Evolutionary conservation across 169 alveolate genomes (phyloP), one percentile per base, ranked within the genome.

Genomic region (Cryptosporidium bovis): DNA sequence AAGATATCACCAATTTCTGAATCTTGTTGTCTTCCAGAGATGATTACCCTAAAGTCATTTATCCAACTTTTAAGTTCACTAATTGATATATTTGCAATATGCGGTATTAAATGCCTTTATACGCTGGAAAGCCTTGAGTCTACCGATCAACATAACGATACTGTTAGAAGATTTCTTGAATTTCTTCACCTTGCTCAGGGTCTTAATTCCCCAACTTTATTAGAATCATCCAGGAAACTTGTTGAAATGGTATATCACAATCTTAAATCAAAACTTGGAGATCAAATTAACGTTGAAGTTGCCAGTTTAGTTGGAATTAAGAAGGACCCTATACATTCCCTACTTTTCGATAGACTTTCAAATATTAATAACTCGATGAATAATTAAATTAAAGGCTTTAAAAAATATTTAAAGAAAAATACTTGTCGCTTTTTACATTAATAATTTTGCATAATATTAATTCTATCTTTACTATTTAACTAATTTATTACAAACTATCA

Each of bases 181-280:
- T 77, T 77, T 64, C 64, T 77, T 29, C 71, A 77, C 64, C 87
- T 77, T 60, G 58, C 87, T 24, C 87, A 77, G 34, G 87, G 87
- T 13, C 60, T 77, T n/a, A 77, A 62, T n/a, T 44, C 87, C 34
- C 64, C 71, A 24, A 27, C 67, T 62, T 62, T 77, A 18, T 27
- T 77, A 62, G 71, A 77, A 12, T 56, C 87, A 13, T 60, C 87
- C 6, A 77, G 65, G 34, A 77, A 77, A 29, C 71, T 77, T 10
- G 55, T 77, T 77, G 87, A 77, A 62, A 56, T 40, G 44, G 71
- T 77, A 16, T 77, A 77, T 18, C 65, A 56, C 33, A 77, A 62
- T 44, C 87, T 77, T 6, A 77, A 77, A 40, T 56, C 87, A 16
- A 77, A 62, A 53, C 87, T 77, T 27, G 87, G 87, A 31, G 87